Conservation (phyloP, 164 flowering plant species). For the Vitis rupestris region DNA sequence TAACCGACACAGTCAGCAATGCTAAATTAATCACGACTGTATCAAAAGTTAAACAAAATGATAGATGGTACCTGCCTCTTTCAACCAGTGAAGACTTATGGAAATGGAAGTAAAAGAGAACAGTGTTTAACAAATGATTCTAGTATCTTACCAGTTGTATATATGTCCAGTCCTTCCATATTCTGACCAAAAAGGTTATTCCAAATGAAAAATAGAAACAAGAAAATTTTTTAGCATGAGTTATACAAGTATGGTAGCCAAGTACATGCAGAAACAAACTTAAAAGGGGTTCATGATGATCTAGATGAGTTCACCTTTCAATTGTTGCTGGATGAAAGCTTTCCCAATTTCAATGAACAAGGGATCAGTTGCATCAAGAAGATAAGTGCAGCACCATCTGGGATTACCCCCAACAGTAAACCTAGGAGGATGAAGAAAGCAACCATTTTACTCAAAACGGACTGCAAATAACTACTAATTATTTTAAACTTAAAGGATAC, state of each 20-base stretch:
- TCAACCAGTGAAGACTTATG: neutral
- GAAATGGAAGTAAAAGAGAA: neutral
- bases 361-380: constrained; percentile 85
- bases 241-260: neutral
- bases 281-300: neutral
- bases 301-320: constrained; percentile 39
- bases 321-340: constrained; percentile 64
- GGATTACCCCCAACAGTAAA: constrained; percentile 57
- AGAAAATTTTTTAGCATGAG: neutral
- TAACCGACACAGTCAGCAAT: no score
- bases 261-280: neutral
- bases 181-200: constrained; percentile 38
- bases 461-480: neutral
- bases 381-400: constrained; percentile 83
- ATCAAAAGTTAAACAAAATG: no score
- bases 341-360: constrained; percentile 70
- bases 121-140: neutral
- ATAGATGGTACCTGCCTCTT: no score
- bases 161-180: constrained; percentile 69
- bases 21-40: no score
- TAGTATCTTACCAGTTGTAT: constrained; percentile 59
- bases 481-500: no score
- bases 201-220: constrained; percentile 9
- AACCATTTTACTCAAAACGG: neutral
- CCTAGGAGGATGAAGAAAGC: constrained; percentile 34